A percentile compares a stretch with the other conserved stretches of the same genome.
These are phyloP conservation scores for Tricholoma terreum DNA, from an alignment of 768 basidiomycete genomes.

Conservation along the genomic window DNA sequence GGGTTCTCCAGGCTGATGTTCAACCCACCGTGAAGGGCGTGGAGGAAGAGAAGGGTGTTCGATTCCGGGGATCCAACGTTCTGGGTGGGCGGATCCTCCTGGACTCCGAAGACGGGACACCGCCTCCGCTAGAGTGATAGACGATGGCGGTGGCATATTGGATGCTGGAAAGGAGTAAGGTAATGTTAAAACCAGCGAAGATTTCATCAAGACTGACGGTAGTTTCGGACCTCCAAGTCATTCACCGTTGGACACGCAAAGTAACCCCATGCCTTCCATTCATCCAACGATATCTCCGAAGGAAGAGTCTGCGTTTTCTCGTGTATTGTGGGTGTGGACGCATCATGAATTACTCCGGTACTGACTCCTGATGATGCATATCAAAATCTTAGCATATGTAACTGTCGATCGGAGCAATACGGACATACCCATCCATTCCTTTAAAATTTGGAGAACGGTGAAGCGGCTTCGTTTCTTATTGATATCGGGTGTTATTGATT, in stretches of 20 bases:
- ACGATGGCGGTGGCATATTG: slow-evolving; percentile 19
- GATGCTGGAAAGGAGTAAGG: slow-evolving; percentile 8
- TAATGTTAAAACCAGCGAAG: not conserved
- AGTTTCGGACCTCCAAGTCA: slow-evolving; percentile 37
- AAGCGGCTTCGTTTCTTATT: not conserved
- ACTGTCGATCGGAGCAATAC: not conserved
- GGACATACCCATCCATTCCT: not conserved
- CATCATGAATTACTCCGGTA: not conserved
- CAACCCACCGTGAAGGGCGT: slow-evolving; percentile 43
- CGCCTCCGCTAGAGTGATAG: slow-evolving; percentile 28
- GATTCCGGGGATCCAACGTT: slow-evolving; percentile 47
- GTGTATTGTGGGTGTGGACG: not conserved
- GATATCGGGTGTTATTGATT: too few species aligned
- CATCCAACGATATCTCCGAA: slow-evolving; percentile 13
- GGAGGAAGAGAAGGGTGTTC: slow-evolving; percentile 50
- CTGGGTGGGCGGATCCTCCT: slow-evolving; percentile 32
- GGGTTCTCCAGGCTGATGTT: slow-evolving; percentile 35
- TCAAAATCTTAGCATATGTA: not conserved
- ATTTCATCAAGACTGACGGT: slow-evolving; percentile 32
- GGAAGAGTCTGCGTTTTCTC: not conserved
- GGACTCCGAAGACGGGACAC: slow-evolving; percentile 31
- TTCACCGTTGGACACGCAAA: slow-evolving; percentile 48
- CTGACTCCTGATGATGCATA: not conserved
- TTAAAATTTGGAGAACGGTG: not conserved
- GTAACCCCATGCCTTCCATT: slow-evolving; percentile 56